A percentile compares a stretch with the other conserved stretches of the same genome.
phyloP scores from a whole-genome alignment of 148 eudicot species.

The Diospyros kaki region DNA sequence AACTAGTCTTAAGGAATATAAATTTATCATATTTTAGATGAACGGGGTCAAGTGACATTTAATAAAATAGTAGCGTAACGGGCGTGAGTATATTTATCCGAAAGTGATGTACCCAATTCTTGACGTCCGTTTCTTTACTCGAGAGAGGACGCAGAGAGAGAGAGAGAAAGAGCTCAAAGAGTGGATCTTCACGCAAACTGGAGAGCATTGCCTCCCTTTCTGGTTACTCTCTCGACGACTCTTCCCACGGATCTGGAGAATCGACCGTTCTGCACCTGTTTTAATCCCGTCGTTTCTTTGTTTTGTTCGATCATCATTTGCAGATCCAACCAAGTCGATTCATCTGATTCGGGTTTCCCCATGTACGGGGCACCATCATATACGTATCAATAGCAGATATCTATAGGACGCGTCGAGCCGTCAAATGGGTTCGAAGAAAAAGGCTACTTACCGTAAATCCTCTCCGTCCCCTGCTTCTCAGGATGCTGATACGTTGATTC shows the following conservation, averaged over 20 bases:
- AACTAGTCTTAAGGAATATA: too few relatives aligned
- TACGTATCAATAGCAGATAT: background rate
- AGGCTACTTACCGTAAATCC: conserved; percentile 7
- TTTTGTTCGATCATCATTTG: background rate
- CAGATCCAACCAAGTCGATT: conserved; percentile 4
- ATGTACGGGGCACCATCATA: background rate
- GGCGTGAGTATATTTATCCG: too few relatives aligned
- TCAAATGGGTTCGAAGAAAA: conserved; percentile 20
- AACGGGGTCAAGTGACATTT: too few relatives aligned
- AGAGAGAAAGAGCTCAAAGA: background rate
- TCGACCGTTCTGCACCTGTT: background rate
- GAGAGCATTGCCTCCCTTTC: background rate
- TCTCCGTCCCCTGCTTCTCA: conserved; percentile 11
- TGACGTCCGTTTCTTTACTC: too few relatives aligned
- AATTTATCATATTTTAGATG: too few relatives aligned
- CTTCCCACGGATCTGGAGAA: conserved; percentile 4
- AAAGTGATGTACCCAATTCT: too few relatives aligned
- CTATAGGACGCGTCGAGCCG: background rate
- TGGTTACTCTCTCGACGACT: too few relatives aligned
- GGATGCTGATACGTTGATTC: conserved; percentile 11
- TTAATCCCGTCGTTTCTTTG: background rate
- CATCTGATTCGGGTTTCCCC: background rate
- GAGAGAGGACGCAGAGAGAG: too few relatives aligned
- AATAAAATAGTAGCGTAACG: too few relatives aligned
- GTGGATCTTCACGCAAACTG: background rate